A percentile compares a stretch with the other conserved stretches of the same genome.
Evolutionary conservation across 1,284 basidiomycete genomes (phyloP).

Genomic region (Ganoderma resinaceum): DNA sequence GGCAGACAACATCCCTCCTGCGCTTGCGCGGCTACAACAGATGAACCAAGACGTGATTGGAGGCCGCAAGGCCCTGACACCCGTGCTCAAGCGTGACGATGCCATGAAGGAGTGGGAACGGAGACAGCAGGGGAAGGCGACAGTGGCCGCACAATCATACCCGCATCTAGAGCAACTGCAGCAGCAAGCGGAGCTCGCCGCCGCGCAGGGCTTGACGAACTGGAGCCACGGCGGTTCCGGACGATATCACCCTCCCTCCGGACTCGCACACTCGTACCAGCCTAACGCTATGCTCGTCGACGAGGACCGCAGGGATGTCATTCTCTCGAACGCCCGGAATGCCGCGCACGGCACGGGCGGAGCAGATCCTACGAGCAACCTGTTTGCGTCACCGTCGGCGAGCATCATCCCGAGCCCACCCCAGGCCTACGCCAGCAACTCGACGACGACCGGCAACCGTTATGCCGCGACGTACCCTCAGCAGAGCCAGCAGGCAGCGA

Average conservation of each 20-base stretch:
- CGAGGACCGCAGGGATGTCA: conserved; percentile 70
- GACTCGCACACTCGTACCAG: conserved; percentile 73
- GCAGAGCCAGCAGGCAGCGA: conserved; percentile 41
- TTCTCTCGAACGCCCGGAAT: conserved; percentile 77
- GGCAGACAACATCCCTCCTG: conserved; percentile 92
- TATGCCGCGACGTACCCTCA: conserved; percentile 61
- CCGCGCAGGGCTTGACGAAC: conserved; percentile 60
- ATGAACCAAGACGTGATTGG: conserved; percentile 89
- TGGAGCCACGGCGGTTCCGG: conserved; percentile 51
- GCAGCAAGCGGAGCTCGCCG: conserved; percentile 89
- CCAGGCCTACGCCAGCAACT: conserved; percentile 65
- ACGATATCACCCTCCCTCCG: conserved; percentile 70
- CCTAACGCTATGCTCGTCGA: conserved; percentile 63
- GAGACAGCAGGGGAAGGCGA: conserved; percentile 72
- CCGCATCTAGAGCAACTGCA: conserved; percentile 90
- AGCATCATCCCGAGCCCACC: conserved; percentile 75
- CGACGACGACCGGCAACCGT: conserved; percentile 60
- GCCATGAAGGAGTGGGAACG: conserved; percentile 91
- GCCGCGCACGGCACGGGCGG: conserved; percentile 51
- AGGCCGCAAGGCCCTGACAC: conserved; percentile 84
- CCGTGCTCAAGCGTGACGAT: conserved; percentile 90
- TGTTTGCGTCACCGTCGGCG: conserved; percentile 51
- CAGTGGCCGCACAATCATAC: conserved; percentile 69
- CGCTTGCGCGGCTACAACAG: conserved; percentile 86
- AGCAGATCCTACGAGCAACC: conserved; percentile 47